Percentiles rank a stretch among this genome's conserved stretches.
Conservation (phyloP, 106 monocot species). For the Platanthera guangdongensis region DNA sequence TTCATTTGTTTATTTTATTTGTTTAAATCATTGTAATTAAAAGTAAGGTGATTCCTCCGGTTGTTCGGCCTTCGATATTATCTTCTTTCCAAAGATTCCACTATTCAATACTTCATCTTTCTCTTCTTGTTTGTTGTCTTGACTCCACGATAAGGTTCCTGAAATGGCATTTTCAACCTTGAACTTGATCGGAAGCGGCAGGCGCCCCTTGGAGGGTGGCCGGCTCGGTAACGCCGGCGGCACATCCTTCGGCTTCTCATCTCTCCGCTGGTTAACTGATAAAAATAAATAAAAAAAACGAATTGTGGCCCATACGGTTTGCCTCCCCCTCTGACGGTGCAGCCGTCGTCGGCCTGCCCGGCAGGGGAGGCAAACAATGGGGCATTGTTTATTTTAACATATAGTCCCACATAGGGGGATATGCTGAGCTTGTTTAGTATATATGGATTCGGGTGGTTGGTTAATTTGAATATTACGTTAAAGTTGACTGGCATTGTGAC, state of each 20-base stretch:
- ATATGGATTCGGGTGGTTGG: too few species aligned
- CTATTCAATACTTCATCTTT: constrained; percentile 9
- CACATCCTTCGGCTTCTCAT: constrained; percentile 30
- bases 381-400: too few species aligned
- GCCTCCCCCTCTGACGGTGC: too few species aligned
- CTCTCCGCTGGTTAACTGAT: constrained; percentile 6
- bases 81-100: constrained; percentile 13
- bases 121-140: constrained; percentile 6
- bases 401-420: too few species aligned
- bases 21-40: neutral
- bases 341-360: too few species aligned
- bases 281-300: too few species aligned
- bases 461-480: too few species aligned
- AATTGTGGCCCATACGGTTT: too few species aligned
- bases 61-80: neutral
- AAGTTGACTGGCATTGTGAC: too few species aligned
- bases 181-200: constrained; percentile 21
- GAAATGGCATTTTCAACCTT: constrained; percentile 5
- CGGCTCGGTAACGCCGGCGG: constrained; percentile 37
- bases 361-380: too few species aligned
- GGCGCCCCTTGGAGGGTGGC: constrained; percentile 20
- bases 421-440: too few species aligned
- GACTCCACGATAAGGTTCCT: neutral
- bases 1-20: too few species aligned
- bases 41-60: constrained; percentile 19